A percentile compares a stretch with the other conserved stretches of the same genome.
Conservation (phyloP, 164 flowering plant species). For the Vitis vinifera region ASM3070453v1 NC_081820.1:20847501-20848000, state of each 20-base stretch:
- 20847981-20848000: background rate
- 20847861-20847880: conserved; percentile 56
- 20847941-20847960: conserved; percentile 57
- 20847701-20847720: conserved; percentile 34
- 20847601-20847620: conserved; percentile 45
- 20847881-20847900: conserved; percentile 59
- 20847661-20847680: conserved; percentile 47
- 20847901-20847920: conserved; percentile 52
- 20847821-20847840: conserved; percentile 56
- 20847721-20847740: conserved; percentile 27
- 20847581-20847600: conserved; percentile 48
- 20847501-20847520: background rate
- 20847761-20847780: conserved; percentile 39
- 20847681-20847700: conserved; percentile 42
- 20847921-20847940: conserved; percentile 53
- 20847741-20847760: conserved; percentile 46
- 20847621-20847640: conserved; percentile 42
- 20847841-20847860: conserved; percentile 60
- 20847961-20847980: conserved; percentile 33
- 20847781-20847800: conserved; percentile 36
- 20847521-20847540: background rate
- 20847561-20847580: conserved; percentile 41
- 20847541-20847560: background rate
- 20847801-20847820: conserved; percentile 48
- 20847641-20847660: conserved; percentile 50